Conservation (phyloP, 371 early-diverging fungal species). For the Parasitella parasitica region DNA sequence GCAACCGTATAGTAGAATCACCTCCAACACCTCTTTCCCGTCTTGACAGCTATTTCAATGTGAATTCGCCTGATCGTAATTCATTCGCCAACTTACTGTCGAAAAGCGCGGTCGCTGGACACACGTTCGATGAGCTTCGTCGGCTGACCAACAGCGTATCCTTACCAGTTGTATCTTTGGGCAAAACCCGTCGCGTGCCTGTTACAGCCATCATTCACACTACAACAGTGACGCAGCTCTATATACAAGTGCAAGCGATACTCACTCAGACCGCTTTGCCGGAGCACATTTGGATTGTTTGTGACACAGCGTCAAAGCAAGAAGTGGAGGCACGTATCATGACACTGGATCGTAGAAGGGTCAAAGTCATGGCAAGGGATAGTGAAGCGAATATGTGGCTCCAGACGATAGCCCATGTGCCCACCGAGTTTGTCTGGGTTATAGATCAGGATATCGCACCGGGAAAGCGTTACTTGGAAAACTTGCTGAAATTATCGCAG, state of each 20-base stretch:
- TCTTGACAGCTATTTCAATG: not conserved
- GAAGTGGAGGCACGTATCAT: conserved; percentile 25
- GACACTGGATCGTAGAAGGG: conserved; percentile 25
- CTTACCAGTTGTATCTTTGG: not conserved
- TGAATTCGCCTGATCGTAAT: not conserved
- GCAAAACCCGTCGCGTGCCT: conserved; percentile 31
- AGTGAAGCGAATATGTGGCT: conserved; percentile 28
- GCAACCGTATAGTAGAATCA: not conserved
- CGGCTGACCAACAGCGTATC: conserved; percentile 6
- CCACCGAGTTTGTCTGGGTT: conserved; percentile 51
- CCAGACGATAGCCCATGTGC: conserved; percentile 33
- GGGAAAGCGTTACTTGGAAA: conserved; percentile 47
- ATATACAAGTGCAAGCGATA: conserved; percentile 48
- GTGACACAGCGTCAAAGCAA: conserved; percentile 17
- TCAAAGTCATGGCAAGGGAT: conserved; percentile 33
- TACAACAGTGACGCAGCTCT: conserved; percentile 27
- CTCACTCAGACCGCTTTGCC: conserved; percentile 51
- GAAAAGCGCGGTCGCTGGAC: conserved; percentile 4
- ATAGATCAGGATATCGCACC: conserved; percentile 49
- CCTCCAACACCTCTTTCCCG: not conserved
- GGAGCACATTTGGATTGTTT: conserved; percentile 53
- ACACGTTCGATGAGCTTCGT: conserved; percentile 28
- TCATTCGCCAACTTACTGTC: not conserved
- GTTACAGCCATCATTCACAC: conserved; percentile 52
- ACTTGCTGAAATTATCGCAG: conserved; percentile 38